A percentile compares a stretch with the other conserved stretches of the same genome.
These are phyloP conservation scores for Grigorovia yakushimaensis DNA, from an alignment of 805 yeast genomes.

Conservation along the genomic window DNA sequence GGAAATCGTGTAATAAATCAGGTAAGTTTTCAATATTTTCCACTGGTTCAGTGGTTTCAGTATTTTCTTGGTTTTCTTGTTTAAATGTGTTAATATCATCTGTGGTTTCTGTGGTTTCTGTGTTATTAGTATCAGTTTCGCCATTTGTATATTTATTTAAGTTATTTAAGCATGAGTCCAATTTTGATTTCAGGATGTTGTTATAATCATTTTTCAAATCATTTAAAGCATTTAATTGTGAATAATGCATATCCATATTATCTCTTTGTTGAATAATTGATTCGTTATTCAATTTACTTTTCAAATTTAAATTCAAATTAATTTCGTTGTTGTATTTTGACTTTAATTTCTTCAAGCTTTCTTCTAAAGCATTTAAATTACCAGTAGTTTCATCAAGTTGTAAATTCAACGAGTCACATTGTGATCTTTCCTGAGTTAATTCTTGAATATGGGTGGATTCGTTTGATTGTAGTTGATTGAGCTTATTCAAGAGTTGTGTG, in stretches of 20 bases:
- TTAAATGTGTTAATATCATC: neutral
- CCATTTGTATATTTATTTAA: neutral
- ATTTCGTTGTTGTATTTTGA: conserved; percentile 1
- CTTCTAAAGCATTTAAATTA: conserved; percentile 56
- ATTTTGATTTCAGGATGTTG: neutral
- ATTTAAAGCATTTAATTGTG: conserved; percentile 16
- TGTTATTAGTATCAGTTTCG: neutral
- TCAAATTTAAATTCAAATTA: conserved; percentile 1
- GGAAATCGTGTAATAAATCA: neutral
- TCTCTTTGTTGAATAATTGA: neutral
- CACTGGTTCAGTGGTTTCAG: too few relatives aligned
- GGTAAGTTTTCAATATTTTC: neutral
- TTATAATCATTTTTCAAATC: conserved; percentile 4
- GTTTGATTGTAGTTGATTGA: conserved; percentile 35
- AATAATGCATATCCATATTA: neutral
- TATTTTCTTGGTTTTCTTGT: neutral
- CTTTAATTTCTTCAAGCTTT: conserved; percentile 18
- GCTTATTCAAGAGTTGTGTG: conserved; percentile 43
- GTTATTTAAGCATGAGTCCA: neutral
- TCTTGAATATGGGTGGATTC: conserved; percentile 42
- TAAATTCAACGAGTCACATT: conserved; percentile 63
- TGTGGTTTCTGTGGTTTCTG: too few relatives aligned
- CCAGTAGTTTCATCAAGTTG: conserved; percentile 34
- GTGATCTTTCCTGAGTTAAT: conserved; percentile 59
- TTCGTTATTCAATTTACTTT: neutral